Base-by-base conservation (phyloP, 176 grass and related monocot species). In the Avena sativa region DNA sequence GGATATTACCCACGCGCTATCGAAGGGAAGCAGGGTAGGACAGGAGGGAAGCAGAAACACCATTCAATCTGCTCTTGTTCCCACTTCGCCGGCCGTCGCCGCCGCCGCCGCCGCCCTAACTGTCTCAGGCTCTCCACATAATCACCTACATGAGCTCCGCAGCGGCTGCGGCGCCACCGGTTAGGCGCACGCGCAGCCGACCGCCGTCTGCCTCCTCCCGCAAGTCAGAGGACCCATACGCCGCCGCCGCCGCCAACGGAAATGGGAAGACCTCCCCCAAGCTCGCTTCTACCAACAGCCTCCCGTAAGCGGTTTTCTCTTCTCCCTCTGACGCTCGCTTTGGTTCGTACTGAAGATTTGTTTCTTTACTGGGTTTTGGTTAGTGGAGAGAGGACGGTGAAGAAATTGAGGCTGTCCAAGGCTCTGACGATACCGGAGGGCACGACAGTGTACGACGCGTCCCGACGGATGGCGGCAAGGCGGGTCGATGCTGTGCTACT, bases 371-470 rank as follows among this genome's bases (percentile, higher is more conserved):
- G 64, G 20, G 53, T 80, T 79, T 79, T 89, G 26, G 30, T 30
- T 73, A 93, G 94, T 36, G 92, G 90, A 68, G 97, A 96, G 86
- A 94, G 94, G 79, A 99, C 94, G 49, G 97, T 99, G 85, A 99
- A 96, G 97, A 94, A 93, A 88, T 78, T 99, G 83, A 88, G 94
- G 81, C 72, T 99, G 38, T 99, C 97, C 65, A 96, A 99, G 87
- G 94, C 94, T 30, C 89, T 99, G 71, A 99, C 97, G 38, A 99
- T 99, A 84, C 85, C 94, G 20, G 97, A 99, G 78, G 91, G 90
- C 4, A 99, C 92, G 73, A 91, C 89, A 21, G 94, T 99, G 21
- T 96, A 88, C 71, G 97, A 96, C n/a, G 97, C 94, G 60, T 99
- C 90, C 87, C 79, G 97, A 82, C 79, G 97, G 86, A 99, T 99